Base-by-base conservation (phyloP, 192 early-diverging fungal genomes). In the Entomortierella parvispora region DNA sequence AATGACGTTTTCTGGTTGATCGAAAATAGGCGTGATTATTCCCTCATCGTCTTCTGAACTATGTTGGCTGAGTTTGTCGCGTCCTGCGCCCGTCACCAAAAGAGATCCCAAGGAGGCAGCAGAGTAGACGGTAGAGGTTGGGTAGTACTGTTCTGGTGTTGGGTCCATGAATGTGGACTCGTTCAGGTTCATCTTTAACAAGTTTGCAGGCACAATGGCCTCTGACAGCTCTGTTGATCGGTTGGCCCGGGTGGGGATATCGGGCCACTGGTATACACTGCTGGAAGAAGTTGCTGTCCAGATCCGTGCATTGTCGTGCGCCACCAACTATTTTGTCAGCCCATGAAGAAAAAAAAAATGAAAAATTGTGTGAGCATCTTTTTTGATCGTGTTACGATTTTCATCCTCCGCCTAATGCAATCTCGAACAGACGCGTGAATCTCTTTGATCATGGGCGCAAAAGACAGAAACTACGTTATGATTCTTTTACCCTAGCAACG, bases 271-370 rank as follows among this genome's bases (percentile, higher is more conserved):
- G 47, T 95, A 93, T 56, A 99, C 85, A 43, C 80, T 88, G 4
- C 95, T 92, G 15, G 86, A 87, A 47, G 87, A 88, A 8, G 97
- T 97, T 0, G 96, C 96, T 1, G 96, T 96, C 95, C 95, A 97
- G 14, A 97, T 84, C 65, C 90, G 95, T 56, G 87, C 81, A 77
- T 97, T 92, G 34, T 97, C 90, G 18, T 93, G 83, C 2, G 93
- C 94, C 20, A 93, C 93, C 65, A 95, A 65, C 89, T 92, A 68
- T 20, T 0, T n/a, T 37, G 0, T 40, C 12, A 40, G 37, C 12
- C 7, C 7, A 12, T 9, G 12, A 31, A 5, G 48, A 51, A 53
- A 14, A 45, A 22, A 26, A 40, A 23, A 47, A 25, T 31, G 23
- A 15, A 50, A 18, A 11, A 18, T 17, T 11, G 44, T 11, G 44